Base-by-base conservation (phyloP, 73 alveolate species). In the Paramecium sexaurelia region DNA sequence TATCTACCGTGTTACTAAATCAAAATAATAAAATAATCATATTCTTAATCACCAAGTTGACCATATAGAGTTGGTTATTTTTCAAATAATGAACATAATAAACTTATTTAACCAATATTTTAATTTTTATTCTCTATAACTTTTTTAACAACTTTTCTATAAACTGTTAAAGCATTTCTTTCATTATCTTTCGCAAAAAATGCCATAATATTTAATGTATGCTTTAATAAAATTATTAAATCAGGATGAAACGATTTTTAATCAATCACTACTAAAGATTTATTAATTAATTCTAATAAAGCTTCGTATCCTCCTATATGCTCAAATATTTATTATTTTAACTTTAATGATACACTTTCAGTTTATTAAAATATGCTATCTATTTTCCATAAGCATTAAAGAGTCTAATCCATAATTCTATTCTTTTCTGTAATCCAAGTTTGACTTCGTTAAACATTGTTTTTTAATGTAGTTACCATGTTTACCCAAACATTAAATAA, bases 271-370 rank as follows among this genome's bases (percentile, higher is more conserved):
- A 33, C 29, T 39, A 78, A 9, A 22, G 90, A 37, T 6, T 78
- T 78, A 45, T 78, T 32, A 3, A 78, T 78, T 61, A 78, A 78
- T 78, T 78, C 90, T 43, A 43, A 41, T 29, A 78, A 43, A 6
- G 41, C 73, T 78, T 78, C 43, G 41, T 78, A 78, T 29, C 90
- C 90, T 8, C 90, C 90, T 13, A 78, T 78, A 43, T 78, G 90
- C 19, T 78, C 68, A 33, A 78, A 78, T 13, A 78, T 78, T 78
- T 78, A 24, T 78, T 78, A 45, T 41, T 78, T 78, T 78, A 78
- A 45, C 22, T 78, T 78, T 78, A 78, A 45, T 24, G 90, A 78
- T 19, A 78, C 90, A 20, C 40, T 41, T 43, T 78, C 43, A 45
- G 73, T 78, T 13, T 78, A 78, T 41, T 78, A 26, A 78, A 78